These are phyloP conservation scores for Backusella parvicylindrica DNA, from an alignment of 192 early-diverging fungal genomes.

Conservation along the genomic window DNA sequence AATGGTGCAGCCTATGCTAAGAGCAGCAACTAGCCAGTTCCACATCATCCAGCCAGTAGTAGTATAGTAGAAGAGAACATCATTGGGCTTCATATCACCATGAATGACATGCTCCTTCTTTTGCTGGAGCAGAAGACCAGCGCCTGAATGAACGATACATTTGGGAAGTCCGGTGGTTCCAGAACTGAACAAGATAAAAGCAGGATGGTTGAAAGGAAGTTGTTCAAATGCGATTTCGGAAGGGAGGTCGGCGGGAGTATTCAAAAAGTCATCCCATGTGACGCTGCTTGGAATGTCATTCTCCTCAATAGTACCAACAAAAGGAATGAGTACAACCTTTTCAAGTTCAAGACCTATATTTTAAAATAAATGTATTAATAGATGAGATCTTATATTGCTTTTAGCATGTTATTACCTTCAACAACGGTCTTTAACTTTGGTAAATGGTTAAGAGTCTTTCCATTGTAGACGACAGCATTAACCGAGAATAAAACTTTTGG, in stretches of 20 bases:
- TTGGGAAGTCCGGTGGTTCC: conserved; percentile 96
- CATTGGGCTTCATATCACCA: conserved; percentile 66
- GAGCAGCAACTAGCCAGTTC: conserved; percentile 91
- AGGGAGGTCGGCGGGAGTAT: conserved; percentile 29
- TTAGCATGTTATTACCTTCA: conserved; percentile 31
- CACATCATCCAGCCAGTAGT: conserved; percentile 99
- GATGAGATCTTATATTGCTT: no score
- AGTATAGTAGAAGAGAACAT: conserved; percentile 88
- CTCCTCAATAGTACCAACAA: conserved; percentile 38
- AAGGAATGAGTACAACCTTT: conserved; percentile 79
- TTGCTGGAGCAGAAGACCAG: conserved; percentile 88
- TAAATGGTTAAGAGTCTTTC: conserved; percentile 75
- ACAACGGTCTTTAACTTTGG: conserved; percentile 73
- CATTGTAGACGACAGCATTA: conserved; percentile 91
- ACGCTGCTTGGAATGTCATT: background rate
- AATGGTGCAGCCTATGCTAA: conserved; percentile 76
- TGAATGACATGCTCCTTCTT: conserved; percentile 93
- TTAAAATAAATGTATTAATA: background rate
- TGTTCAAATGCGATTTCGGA: conserved; percentile 70
- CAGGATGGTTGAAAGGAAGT: conserved; percentile 87
- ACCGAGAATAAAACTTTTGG: conserved; percentile 90
- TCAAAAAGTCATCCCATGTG: conserved; percentile 52
- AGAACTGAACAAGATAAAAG: conserved; percentile 89
- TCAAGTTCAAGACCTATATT: conserved; percentile 55
- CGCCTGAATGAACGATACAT: conserved; percentile 92